phyloP scores from a whole-genome alignment of 306 rosid species.

The Acacia crassicarpa region DNA sequence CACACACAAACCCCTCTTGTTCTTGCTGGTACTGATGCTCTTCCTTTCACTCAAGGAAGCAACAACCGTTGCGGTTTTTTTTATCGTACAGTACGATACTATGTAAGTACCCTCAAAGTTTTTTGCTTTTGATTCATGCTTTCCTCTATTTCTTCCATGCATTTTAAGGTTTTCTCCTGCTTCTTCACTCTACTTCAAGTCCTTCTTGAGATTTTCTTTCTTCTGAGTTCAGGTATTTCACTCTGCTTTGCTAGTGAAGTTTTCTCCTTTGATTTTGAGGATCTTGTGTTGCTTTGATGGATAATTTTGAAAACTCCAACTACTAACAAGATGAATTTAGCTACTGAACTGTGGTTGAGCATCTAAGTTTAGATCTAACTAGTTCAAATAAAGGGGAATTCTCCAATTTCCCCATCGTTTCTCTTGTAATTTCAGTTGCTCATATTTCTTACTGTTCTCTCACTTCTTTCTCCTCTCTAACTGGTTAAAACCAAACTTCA shows the following conservation, averaged over 20 bases:
- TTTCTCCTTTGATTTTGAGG: background rate
- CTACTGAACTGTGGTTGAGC: background rate
- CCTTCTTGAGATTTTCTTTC: constrained; percentile 4
- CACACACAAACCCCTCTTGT: constrained; percentile 12
- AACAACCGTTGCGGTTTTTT: constrained; percentile 39
- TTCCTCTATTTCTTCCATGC: constrained; percentile 21
- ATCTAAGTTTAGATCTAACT: constrained; percentile 25
- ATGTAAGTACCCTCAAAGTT: constrained; percentile 40
- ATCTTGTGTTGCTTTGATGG: background rate
- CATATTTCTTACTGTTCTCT: constrained; percentile 15
- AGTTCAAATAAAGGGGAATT: background rate
- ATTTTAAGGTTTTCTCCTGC: constrained; percentile 16
- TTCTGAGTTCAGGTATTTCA: constrained; percentile 23
- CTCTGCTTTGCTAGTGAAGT: constrained; percentile 18
- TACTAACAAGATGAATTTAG: background rate
- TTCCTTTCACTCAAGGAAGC: constrained; percentile 22
- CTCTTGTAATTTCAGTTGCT: constrained; percentile 1
- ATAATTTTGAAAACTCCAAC: constrained; percentile 7
- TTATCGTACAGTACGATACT: constrained; percentile 36
- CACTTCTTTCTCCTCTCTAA: background rate
- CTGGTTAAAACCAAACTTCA: background rate
- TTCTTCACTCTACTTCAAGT: background rate
- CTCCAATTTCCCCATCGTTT: background rate
- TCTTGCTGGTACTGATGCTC: constrained; percentile 24
- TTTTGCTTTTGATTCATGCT: constrained; percentile 12